Percentiles rank a stretch among this genome's conserved stretches.
phyloP scores from a whole-genome alignment of 2,329 filamentous ascomycete species.

The Fusarium sp. region DNA sequence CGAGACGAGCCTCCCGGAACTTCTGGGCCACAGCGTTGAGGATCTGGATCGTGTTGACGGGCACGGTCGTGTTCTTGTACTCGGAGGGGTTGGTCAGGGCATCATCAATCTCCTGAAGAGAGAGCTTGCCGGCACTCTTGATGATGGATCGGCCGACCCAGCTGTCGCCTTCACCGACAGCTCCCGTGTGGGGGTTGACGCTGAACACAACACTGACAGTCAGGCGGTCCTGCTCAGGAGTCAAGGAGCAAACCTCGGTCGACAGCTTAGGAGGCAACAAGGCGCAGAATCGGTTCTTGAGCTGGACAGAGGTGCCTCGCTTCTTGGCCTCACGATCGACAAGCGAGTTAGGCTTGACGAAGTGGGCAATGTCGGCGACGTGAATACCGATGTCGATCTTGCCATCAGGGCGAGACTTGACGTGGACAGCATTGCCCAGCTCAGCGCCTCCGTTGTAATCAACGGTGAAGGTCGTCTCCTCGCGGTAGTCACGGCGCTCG shows the following conservation, averaged over 20 bases:
- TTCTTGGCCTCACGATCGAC: constrained; percentile 98
- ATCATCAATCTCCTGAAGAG: constrained; percentile 86
- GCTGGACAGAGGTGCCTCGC: constrained; percentile 93
- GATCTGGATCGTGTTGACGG: constrained; percentile 82
- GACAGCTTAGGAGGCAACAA: constrained; percentile 90
- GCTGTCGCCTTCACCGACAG: constrained; percentile 84
- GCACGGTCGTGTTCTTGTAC: constrained; percentile 73
- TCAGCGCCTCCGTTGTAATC: constrained; percentile 90
- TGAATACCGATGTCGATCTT: constrained; percentile 95
- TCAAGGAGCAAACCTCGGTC: constrained; percentile 87
- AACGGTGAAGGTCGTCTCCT: constrained; percentile 90
- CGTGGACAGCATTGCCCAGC: constrained; percentile 91
- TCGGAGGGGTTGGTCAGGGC: constrained; percentile 75
- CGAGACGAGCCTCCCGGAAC: constrained; percentile 89
- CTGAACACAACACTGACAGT: constrained; percentile 94
- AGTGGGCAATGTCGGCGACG: constrained; percentile 94
- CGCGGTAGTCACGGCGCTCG: constrained; percentile 88
- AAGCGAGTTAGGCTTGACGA: constrained; percentile 94
- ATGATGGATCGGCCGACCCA: constrained; percentile 96
- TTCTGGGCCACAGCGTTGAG: constrained; percentile 87
- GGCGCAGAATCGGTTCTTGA: constrained; percentile 89
- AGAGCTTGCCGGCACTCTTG: constrained; percentile 88
- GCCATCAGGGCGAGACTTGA: constrained; percentile 85
- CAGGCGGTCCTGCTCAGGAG: constrained; percentile 88
- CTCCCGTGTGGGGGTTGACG: constrained; percentile 83